These are phyloP conservation scores for Termitomyces sp. DNA, from an alignment of 768 basidiomycete species.

Conservation along the genomic window DNA sequence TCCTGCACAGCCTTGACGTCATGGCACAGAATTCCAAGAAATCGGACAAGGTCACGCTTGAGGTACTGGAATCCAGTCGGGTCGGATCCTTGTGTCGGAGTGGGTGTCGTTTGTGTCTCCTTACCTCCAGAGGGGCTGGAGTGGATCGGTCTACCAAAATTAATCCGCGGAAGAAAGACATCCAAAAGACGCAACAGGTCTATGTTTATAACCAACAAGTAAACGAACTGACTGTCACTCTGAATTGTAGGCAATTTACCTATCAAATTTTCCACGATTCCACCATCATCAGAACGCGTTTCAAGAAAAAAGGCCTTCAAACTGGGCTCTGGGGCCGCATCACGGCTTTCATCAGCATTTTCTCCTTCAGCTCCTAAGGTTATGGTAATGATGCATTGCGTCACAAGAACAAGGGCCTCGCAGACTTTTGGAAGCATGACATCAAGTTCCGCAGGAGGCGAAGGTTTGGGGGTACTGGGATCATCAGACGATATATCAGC, in stretches of 20 bases:
- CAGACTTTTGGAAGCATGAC: conserved; percentile 74
- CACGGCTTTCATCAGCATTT: conserved; percentile 21
- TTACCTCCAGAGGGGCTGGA: conserved; percentile 19
- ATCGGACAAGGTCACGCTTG: conserved; percentile 86
- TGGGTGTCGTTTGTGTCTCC: conserved; percentile 22
- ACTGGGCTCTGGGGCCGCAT: conserved; percentile 24
- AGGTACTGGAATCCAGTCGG: conserved; percentile 74
- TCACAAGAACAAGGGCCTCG: conserved; percentile 76
- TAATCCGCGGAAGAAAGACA: conserved; percentile 79
- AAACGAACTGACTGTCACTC: conserved; percentile 9
- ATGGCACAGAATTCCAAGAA: conserved; percentile 78
- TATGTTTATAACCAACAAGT: conserved; percentile 28
- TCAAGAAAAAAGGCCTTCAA: conserved; percentile 45
- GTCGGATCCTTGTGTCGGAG: conserved; percentile 31
- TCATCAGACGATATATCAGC: conserved; percentile 4
- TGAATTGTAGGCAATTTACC: conserved; percentile 34
- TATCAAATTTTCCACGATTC: conserved; percentile 54
- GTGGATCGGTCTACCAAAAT: conserved; percentile 65
- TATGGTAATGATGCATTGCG: conserved; percentile 71
- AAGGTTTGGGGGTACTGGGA: not conserved
- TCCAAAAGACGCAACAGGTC: conserved; percentile 77
- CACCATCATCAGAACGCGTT: conserved; percentile 39
- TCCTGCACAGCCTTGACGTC: conserved; percentile 70
- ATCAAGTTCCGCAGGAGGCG: conserved; percentile 48
- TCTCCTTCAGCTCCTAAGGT: conserved; percentile 51